Evolutionary conservation across 345 rosid genomes (phyloP).

Genomic region (Citrus medica): DNA sequence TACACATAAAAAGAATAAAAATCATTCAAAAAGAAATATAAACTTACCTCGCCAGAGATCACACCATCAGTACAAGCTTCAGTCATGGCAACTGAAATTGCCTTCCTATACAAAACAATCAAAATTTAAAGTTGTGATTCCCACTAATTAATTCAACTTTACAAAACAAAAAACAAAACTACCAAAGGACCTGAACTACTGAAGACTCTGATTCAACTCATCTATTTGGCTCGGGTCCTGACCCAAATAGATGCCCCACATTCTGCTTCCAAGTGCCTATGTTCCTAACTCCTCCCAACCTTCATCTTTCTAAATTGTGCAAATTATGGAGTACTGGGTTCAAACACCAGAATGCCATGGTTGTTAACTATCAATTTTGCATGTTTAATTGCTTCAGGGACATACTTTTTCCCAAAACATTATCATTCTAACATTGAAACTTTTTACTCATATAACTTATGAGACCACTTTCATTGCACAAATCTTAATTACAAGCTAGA

Average conservation of each 20-base stretch:
- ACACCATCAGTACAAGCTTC: too few species aligned
- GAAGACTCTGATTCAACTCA: too few species aligned
- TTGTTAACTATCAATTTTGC: slow-evolving; percentile 12
- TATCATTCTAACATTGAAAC: slow-evolving; percentile 5
- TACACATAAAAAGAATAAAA: too few species aligned
- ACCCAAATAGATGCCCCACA: slow-evolving; percentile 10
- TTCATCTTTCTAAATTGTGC: background rate
- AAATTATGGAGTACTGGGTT: slow-evolving; percentile 12
- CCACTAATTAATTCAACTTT: too few species aligned
- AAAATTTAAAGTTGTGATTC: too few species aligned
- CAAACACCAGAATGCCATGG: slow-evolving; percentile 1
- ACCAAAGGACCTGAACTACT: too few species aligned
- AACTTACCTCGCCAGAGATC: too few species aligned
- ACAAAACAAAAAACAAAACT: too few species aligned
- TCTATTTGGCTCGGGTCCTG: background rate
- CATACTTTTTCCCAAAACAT: background rate
- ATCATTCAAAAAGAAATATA: too few species aligned
- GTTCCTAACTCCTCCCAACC: background rate
- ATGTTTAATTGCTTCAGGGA: slow-evolving; percentile 4
- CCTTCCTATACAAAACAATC: too few species aligned
- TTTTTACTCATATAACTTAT: background rate
- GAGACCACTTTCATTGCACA: background rate
- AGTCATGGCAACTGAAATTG: too few species aligned
- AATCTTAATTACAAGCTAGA: background rate
- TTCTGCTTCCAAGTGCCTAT: background rate